Evolutionary conservation across 2,329 filamentous ascomycete genomes (phyloP).

Genomic region (Fusarium sp.): DNA sequence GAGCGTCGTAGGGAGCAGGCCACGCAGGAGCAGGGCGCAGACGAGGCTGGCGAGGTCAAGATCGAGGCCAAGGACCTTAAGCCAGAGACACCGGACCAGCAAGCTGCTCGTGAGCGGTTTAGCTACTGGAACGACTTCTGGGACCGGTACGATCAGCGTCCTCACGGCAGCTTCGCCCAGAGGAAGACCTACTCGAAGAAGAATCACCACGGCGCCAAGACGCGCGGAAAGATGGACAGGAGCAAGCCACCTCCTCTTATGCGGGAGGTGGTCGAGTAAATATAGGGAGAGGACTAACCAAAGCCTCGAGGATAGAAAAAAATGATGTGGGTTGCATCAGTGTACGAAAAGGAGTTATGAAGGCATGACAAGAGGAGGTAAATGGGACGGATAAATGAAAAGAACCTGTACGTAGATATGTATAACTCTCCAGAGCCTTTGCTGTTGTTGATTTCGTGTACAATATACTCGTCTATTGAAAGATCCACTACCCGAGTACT

Average conservation of each 20-base stretch:
- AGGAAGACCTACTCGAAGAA: neutral
- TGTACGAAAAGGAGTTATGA: neutral
- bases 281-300: neutral
- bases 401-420: slow-evolving; percentile 27
- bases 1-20: slow-evolving; percentile 26
- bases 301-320: neutral
- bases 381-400: slow-evolving; percentile 12
- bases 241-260: neutral
- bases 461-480: slow-evolving; percentile 16
- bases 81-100: slow-evolving; percentile 26
- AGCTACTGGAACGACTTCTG: slow-evolving; percentile 43
- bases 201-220: neutral
- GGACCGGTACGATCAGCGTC: slow-evolving; percentile 42
- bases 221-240: neutral
- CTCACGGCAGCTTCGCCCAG: slow-evolving; percentile 4
- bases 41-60: slow-evolving; percentile 6
- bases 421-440: slow-evolving; percentile 19
- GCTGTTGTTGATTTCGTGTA: slow-evolving; percentile 12
- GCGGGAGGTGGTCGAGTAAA: neutral
- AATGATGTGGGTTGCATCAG: neutral
- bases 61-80: slow-evolving; percentile 16
- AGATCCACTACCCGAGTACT: neutral
- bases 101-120: slow-evolving; percentile 27
- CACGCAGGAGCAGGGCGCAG: neutral
- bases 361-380: neutral